Evolutionary conservation across 768 basidiomycete genomes (phyloP), one percentile per base, ranked within the genome.

Genomic region (Trametes punicea): DNA sequence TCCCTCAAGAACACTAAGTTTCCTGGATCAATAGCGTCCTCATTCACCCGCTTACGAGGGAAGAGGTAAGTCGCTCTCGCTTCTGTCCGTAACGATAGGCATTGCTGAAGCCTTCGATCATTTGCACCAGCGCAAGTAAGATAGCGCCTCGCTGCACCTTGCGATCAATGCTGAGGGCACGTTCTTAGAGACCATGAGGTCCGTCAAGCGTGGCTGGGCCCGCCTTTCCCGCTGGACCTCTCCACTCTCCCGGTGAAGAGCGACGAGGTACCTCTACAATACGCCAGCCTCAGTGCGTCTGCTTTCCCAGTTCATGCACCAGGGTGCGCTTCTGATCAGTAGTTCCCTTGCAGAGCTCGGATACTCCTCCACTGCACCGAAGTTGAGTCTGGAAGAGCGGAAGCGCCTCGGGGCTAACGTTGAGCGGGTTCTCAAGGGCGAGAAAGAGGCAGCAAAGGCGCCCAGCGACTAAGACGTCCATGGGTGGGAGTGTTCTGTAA

Each of bases 161-260:
- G 18, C 8, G 27, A 20, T 20, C 40, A n/a, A 42, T 50, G 15
- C 59, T 51, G 40, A 27, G 0, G 34, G 34, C 7, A 15, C 16
- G 3, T 20, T 30, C 31, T 8, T 57, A 89, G 85, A 54, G 89
- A 90, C 65, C 88, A 91, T 61, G 82, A 86, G 62, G 57, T 71
- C n/a, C 81, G 89, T 3, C 75, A 71, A 21, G 83, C 88, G 1
- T 91, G 88, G 89, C 78, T 91, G 15, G 88, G 89, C 0, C 80
- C 84, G 29, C 68, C 88, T 2, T 85, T 76, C 70, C 84, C 86
- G 1, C 75, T 90, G 20, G 83, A 90, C 64, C 76, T 88, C 6
- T 74, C 78, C 9, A 68, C 60, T 6, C 75, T 91, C 18, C 81
- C 83, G 0, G 54, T 82, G n/a, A 63, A 73, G 42, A 74, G 69